phyloP scores from a whole-genome alignment of 108 stramenopile species.

The Cyclostephanos invisitatus region DNA sequence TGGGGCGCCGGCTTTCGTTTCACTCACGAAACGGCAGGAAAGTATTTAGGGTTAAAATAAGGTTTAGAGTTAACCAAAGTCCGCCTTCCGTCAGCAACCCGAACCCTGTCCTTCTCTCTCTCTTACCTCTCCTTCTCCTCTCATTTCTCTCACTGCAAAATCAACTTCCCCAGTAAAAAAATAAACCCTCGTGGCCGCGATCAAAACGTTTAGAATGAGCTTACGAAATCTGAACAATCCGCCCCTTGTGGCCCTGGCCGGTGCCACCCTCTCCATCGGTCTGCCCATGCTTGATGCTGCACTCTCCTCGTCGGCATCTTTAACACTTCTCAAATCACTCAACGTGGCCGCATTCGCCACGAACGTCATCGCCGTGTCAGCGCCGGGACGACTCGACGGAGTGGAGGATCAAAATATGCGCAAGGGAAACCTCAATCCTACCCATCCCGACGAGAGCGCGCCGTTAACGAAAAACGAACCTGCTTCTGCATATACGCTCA shows the following conservation, averaged over 20 bases:
- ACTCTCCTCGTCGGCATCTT: conserved; percentile 24
- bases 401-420: conserved; percentile 50
- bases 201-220: conserved; percentile 40
- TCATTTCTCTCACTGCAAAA: no score
- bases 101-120: neutral
- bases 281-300: conserved; percentile 49
- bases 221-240: conserved; percentile 50
- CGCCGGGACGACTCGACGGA: conserved; percentile 67
- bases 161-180: neutral
- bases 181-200: no score
- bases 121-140: neutral
- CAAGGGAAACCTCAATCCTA: conserved; percentile 37
- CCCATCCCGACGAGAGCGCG: conserved; percentile 18
- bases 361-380: conserved; percentile 55
- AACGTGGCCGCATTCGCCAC: conserved; percentile 54
- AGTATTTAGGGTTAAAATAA: neutral
- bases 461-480: neutral
- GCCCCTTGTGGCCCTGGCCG: conserved; percentile 51
- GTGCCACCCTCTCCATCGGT: conserved; percentile 37
- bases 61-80: neutral
- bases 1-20: no score
- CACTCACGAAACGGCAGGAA: no score
- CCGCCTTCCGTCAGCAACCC: no score
- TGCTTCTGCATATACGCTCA: conserved; percentile 15
- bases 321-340: conserved; percentile 31